phyloP scores from a whole-genome alignment of 805 yeast genomes.

The Saccharomyces mikatae region DNA sequence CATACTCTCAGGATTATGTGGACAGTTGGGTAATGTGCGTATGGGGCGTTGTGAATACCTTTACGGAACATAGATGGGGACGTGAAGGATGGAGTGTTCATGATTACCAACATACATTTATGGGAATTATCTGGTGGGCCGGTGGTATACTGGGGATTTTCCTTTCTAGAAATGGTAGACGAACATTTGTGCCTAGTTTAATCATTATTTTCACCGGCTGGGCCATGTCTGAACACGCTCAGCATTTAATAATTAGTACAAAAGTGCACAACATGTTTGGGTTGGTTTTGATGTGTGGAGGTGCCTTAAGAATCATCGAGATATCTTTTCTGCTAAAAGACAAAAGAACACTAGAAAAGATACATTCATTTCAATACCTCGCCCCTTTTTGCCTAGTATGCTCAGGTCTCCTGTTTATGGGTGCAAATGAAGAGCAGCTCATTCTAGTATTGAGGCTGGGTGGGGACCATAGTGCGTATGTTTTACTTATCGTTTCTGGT shows the following conservation, averaged over 20 bases:
- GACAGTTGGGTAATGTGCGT: constrained; percentile 72
- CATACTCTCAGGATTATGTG: constrained; percentile 72
- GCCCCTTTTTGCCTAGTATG: constrained; percentile 74
- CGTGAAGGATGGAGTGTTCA: constrained; percentile 82
- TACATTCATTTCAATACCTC: constrained; percentile 73
- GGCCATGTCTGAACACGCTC: constrained; percentile 88
- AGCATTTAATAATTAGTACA: constrained; percentile 67
- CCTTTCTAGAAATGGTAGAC: constrained; percentile 55
- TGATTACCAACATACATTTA: constrained; percentile 89
- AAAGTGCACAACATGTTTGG: constrained; percentile 88
- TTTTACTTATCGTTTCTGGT: constrained; percentile 60
- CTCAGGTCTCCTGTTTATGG: constrained; percentile 80
- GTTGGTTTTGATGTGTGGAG: constrained; percentile 67
- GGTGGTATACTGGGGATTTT: constrained; percentile 84
- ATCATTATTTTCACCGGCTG: constrained; percentile 84
- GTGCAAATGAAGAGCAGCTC: constrained; percentile 87
- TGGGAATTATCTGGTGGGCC: constrained; percentile 96
- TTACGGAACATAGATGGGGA: constrained; percentile 96
- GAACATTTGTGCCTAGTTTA: constrained; percentile 74
- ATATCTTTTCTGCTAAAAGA: constrained; percentile 71
- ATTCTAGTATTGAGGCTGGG: constrained; percentile 60
- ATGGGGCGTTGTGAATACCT: constrained; percentile 93
- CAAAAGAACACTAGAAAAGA: constrained; percentile 35
- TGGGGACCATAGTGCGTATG: constrained; percentile 80
- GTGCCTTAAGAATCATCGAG: constrained; percentile 67